Percentiles rank a stretch among this genome's conserved stretches.
These are phyloP conservation scores for Cryphonectria nitschkei DNA, from an alignment of 2,329 filamentous ascomycete genomes.

Conservation along the genomic window DNA sequence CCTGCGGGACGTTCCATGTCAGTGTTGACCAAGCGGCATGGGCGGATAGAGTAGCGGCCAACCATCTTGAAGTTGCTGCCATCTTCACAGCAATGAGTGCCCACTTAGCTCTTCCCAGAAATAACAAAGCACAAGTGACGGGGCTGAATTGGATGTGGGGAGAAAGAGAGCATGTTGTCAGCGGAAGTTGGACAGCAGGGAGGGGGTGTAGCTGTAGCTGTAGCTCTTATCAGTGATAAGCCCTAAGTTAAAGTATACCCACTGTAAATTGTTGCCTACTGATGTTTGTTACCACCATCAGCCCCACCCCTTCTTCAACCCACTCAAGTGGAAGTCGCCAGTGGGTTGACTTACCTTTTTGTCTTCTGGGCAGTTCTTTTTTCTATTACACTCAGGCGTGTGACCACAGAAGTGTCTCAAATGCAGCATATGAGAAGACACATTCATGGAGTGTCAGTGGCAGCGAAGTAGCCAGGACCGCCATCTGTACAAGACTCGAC, in stretches of 20 bases:
- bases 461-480: neutral
- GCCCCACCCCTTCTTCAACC: neutral
- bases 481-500: neutral
- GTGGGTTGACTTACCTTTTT: neutral
- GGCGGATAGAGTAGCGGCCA: constrained; percentile 18
- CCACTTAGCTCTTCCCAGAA: neutral
- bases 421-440: too few relatives aligned
- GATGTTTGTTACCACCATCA: neutral
- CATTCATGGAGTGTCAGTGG: neutral
- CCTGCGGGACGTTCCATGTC: constrained; percentile 58
- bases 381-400: neutral
- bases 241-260: constrained; percentile 4
- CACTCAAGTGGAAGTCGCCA: neutral
- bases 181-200: neutral
- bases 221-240: constrained; percentile 28
- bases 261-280: neutral
- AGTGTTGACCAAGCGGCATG: neutral
- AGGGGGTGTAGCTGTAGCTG: neutral
- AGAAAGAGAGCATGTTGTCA: constrained; percentile 9
- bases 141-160: neutral
- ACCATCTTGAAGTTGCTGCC: constrained; percentile 40
- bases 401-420: neutral
- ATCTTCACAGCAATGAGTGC: constrained; percentile 2
- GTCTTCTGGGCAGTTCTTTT: neutral
- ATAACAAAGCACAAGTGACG: neutral